A percentile compares a stretch with the other conserved stretches of the same genome.
phyloP scores from a whole-genome alignment of 345 rosid species.

The Gossypium arboreum region DNA sequence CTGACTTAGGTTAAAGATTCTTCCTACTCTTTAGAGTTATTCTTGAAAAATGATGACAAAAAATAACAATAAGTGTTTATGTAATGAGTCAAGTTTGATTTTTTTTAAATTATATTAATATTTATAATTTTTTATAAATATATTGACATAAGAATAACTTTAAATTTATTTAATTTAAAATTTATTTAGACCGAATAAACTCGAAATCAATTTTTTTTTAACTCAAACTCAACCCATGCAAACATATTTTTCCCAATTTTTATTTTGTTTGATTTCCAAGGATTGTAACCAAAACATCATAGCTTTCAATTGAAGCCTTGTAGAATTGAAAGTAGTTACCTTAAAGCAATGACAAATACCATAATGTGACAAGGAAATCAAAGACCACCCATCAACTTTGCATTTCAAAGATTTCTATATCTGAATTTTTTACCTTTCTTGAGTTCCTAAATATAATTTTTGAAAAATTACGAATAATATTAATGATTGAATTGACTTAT shows the following conservation, averaged over 20 bases:
- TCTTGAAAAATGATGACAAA: slow-evolving; percentile 4
- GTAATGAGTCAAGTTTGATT: too few species aligned
- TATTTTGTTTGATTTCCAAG: not conserved
- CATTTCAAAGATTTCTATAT: slow-evolving; percentile 4
- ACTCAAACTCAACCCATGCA: not conserved
- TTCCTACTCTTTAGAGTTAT: slow-evolving; percentile 3
- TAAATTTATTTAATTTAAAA: too few species aligned
- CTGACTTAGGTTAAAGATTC: slow-evolving; percentile 4
- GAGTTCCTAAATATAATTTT: not conserved
- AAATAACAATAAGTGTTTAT: too few species aligned
- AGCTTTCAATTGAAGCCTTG: slow-evolving; percentile 3
- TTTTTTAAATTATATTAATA: too few species aligned
- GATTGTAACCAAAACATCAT: not conserved
- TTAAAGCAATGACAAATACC: slow-evolving; percentile 6
- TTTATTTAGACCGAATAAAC: too few species aligned
- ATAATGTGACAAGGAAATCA: not conserved
- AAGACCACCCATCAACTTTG: not conserved
- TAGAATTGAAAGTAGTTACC: slow-evolving; percentile 2
- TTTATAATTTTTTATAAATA: too few species aligned
- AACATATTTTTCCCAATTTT: not conserved
- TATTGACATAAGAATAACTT: too few species aligned
- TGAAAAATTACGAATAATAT: too few species aligned
- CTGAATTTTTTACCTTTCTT: not conserved
- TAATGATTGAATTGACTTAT: too few species aligned
- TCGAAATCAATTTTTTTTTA: too few species aligned